These are phyloP conservation scores for Patellifolia procumbens DNA, from an alignment of 179 eudicot species.

Conservation along the genomic window DNA sequence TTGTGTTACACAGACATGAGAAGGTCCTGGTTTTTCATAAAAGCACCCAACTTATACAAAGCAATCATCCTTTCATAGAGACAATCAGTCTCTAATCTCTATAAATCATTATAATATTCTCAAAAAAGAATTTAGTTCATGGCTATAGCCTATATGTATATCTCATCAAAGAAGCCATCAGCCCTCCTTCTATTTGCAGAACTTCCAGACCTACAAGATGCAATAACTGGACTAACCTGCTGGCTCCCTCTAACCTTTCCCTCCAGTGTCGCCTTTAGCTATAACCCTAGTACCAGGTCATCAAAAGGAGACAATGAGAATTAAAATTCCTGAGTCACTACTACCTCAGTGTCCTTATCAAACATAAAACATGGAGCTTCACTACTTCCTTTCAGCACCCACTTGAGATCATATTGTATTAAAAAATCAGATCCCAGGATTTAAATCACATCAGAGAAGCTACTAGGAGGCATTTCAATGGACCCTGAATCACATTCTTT, in stretches of 20 bases:
- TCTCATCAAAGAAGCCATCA: neutral
- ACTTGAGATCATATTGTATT: neutral
- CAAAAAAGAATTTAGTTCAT: neutral
- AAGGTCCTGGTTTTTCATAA: neutral
- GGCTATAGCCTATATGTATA: neutral
- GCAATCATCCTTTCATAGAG: neutral
- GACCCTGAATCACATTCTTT: neutral
- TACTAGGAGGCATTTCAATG: neutral
- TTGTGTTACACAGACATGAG: neutral
- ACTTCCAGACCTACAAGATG: neutral
- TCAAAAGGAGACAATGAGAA: neutral
- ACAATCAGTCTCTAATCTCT: neutral
- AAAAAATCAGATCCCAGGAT: neutral
- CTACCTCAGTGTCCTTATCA: constrained; percentile 1
- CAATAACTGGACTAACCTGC: neutral
- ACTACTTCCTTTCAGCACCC: neutral
- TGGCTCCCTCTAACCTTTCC: neutral
- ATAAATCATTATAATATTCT: neutral
- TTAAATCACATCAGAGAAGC: neutral
- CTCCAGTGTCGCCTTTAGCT: neutral
- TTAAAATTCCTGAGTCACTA: neutral
- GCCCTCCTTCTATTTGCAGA: neutral
- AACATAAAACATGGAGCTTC: neutral
- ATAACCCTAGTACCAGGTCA: neutral
- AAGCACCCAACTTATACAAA: neutral